Conservation (phyloP, 306 rosid genomes). For the Vicia sativa region DNA sequence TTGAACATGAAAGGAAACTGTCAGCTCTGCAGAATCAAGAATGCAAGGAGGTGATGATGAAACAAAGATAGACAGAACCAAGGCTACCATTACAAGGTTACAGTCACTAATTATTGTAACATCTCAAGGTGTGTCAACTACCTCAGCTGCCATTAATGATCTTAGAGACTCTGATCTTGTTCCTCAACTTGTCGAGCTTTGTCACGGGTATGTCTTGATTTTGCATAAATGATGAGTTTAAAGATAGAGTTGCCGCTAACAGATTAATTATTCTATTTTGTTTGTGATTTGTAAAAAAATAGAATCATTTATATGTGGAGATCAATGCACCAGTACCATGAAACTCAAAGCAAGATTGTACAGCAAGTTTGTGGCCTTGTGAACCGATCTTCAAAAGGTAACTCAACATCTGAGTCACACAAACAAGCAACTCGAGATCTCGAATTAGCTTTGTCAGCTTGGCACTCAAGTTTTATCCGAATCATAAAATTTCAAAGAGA, state of each 20-base stretch:
- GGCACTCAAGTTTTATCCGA: constrained; percentile 91
- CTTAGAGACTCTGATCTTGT: constrained; percentile 89
- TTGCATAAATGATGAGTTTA: constrained; percentile 1
- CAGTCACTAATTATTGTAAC: constrained; percentile 87
- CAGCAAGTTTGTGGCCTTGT: constrained; percentile 96
- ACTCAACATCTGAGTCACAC: constrained; percentile 80
- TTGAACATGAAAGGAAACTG: constrained; percentile 84
- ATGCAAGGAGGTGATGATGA: constrained; percentile 80
- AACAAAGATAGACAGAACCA: constrained; percentile 79
- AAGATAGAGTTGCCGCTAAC: constrained; percentile 19
- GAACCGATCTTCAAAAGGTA: constrained; percentile 62
- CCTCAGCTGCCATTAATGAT: constrained; percentile 78
- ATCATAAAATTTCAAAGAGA: constrained; percentile 81
- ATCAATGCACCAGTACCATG: constrained; percentile 91
- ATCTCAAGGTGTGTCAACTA: constrained; percentile 92
- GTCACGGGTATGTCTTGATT: constrained; percentile 69
- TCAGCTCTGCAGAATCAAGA: constrained; percentile 80
- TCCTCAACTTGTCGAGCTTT: constrained; percentile 91
- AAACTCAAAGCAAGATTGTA: constrained; percentile 83
- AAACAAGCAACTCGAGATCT: constrained; percentile 95
- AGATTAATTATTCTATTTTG: constrained; percentile 22
- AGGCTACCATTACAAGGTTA: constrained; percentile 75
- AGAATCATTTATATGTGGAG: constrained; percentile 95
- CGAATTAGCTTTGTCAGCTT: constrained; percentile 81
- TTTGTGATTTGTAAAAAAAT: constrained; percentile 41